Evolutionary conservation across 2,329 filamentous ascomycete genomes (phyloP).

Genomic region (Aspergillus chevalieri): DNA sequence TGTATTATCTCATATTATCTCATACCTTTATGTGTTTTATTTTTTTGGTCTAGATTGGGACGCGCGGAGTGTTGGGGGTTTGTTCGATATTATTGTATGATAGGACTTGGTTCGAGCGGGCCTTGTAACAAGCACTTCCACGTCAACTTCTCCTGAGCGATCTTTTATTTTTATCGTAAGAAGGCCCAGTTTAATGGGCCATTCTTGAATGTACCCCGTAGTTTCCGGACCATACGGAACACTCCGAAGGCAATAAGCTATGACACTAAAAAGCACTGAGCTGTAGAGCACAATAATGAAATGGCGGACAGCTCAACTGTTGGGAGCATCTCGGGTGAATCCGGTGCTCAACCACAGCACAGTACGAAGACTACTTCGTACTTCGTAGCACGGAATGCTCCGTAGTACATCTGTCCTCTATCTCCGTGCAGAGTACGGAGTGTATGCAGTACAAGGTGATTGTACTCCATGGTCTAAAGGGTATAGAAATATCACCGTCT

Average conservation of each 20-base stretch:
- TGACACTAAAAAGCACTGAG: too few relatives aligned
- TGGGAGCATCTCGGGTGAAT: neutral
- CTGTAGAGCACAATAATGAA: too few relatives aligned
- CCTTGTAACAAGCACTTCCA: conserved; percentile 33
- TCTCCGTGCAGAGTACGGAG: neutral
- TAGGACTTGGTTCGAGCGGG: conserved; percentile 35
- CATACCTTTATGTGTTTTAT: conserved; percentile 2
- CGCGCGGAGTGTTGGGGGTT: conserved; percentile 27
- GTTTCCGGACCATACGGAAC: too few relatives aligned
- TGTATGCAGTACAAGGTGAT: neutral
- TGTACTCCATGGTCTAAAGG: too few relatives aligned
- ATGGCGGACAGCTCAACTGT: conserved; percentile 1
- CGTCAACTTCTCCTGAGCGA: conserved; percentile 13
- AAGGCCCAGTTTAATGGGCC: neutral
- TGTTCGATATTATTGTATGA: conserved; percentile 32
- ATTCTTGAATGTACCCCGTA: neutral
- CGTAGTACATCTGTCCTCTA: neutral
- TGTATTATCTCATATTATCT: conserved; percentile 12
- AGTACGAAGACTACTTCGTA: neutral
- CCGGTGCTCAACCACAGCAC: neutral
- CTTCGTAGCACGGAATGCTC: neutral
- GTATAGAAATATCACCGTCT: too few relatives aligned
- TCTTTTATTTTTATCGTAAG: neutral
- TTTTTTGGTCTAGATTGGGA: conserved; percentile 15
- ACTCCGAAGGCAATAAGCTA: too few relatives aligned